Evolutionary conservation across 2,329 filamentous ascomycete species (phyloP), one percentile per base, ranked within the genome.

Genomic region (Aspergillus flavus): DNA sequence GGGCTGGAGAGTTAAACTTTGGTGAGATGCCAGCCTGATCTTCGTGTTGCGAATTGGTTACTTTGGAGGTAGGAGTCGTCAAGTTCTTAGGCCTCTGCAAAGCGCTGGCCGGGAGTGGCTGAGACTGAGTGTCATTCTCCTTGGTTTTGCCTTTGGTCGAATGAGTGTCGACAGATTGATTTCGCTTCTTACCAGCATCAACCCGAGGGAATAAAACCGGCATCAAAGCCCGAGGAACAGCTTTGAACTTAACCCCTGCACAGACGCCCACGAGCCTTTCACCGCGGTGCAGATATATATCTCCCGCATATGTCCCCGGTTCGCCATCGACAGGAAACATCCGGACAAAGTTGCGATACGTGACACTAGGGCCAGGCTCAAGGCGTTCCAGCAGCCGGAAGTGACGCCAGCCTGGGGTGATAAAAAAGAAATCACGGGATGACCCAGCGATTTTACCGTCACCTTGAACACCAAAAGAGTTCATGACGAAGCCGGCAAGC

Each of bases 221-320:
- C 14, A 52, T 52, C 3, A 52, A 12, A 32, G 28, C 2, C 63
- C 46, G 3, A 59, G 9, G 71, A 69, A 19, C 77, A 73, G 71
- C 83, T 82, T 63, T 72, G 59, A 36, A 74, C 63, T 2, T 70
- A 71, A 3, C 67, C 72, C 1, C 78, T 69, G 34, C 34, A 2
- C 34, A 36, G 56, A 75, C 63, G 1, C 75, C 79, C 1, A 80
- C 63, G 19, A 80, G 70, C 1, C 53, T 62, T 6, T 68, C 68
- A 7, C 75, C 71, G 14, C 78, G 74, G 1, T 80, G 59, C 21
- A 80, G 70, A 58, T 78, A 80, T 3, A 81, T 73, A 61, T 82
- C 80, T 23, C 80, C 80, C 0, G 69, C 55, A 61, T 72, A 80
- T 19, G 76, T 62, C 10, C 69, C 71, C 4, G 69, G 55, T 19